Percentiles rank a stretch among this genome's conserved stretches.
Evolutionary conservation across 1,139 yeast genomes (phyloP).

Genomic region (Yamadazyma atmosphaerica): DNA sequence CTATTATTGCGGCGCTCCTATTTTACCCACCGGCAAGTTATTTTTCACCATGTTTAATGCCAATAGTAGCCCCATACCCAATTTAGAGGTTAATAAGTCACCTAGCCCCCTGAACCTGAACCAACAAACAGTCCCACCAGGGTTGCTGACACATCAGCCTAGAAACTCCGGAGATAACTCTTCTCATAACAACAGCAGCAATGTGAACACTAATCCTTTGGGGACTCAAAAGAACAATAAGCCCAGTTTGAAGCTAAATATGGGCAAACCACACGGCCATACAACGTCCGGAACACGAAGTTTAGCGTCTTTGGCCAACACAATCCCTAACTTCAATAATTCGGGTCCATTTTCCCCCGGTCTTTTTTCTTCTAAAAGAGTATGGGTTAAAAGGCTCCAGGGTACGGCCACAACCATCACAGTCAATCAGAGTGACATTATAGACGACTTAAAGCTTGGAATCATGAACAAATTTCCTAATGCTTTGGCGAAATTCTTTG

Average conservation of each 20-base stretch:
- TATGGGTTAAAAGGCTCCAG: conserved; percentile 64
- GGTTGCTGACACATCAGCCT: too few relatives aligned
- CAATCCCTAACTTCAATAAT: conserved; percentile 16
- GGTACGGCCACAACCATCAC: conserved; percentile 69
- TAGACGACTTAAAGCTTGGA: conserved; percentile 71
- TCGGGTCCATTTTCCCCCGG: conserved; percentile 20
- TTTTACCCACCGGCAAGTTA: background rate
- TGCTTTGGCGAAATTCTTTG: conserved; percentile 58
- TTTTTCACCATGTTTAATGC: conserved; percentile 2
- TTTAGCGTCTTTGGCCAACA: conserved; percentile 13
- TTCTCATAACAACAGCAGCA: too few relatives aligned
- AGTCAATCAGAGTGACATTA: conserved; percentile 54
- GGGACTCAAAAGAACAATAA: too few relatives aligned
- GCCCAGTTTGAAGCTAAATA: conserved; percentile 17
- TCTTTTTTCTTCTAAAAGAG: conserved; percentile 31
- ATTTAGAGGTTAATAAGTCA: conserved; percentile 9
- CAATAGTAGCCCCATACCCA: background rate
- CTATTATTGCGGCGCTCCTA: too few relatives aligned
- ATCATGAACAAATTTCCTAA: conserved; percentile 68
- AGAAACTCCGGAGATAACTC: too few relatives aligned
- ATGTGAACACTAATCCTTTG: background rate
- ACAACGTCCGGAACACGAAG: conserved; percentile 8
- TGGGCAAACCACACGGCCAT: conserved; percentile 10
- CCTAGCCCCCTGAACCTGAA: conserved; percentile 13
- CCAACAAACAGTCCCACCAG: too few relatives aligned